These are phyloP conservation scores for Neoarthrinium moseri DNA, from an alignment of 2,329 filamentous ascomycete genomes.

Conservation along the genomic window DNA sequence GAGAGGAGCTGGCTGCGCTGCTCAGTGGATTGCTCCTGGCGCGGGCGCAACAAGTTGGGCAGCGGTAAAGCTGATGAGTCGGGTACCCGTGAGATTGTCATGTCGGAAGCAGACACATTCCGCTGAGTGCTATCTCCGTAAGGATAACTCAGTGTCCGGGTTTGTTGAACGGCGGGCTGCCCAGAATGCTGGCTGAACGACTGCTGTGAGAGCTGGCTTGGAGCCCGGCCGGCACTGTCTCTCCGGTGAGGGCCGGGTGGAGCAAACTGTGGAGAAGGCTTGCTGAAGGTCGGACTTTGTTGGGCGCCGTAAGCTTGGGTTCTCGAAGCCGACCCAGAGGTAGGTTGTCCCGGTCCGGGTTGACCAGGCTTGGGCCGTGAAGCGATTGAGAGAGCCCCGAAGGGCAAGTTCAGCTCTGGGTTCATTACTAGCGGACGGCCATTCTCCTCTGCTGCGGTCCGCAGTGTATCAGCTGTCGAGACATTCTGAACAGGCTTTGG, in stretches of 20 bases:
- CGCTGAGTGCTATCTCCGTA: slow-evolving; percentile 10
- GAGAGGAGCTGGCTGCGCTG: slow-evolving; percentile 10
- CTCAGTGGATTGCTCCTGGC: slow-evolving; percentile 28
- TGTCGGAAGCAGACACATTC: slow-evolving; percentile 19
- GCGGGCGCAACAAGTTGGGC: slow-evolving; percentile 26
- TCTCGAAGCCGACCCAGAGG: slow-evolving; percentile 14
- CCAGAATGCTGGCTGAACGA: not conserved
- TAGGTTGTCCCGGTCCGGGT: slow-evolving; percentile 18
- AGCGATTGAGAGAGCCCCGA: slow-evolving; percentile 36
- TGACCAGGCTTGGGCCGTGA: slow-evolving; percentile 26
- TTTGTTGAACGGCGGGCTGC: not conserved
- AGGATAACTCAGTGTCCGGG: slow-evolving; percentile 1
- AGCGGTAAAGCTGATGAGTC: slow-evolving; percentile 25
- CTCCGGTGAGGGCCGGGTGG: not conserved
- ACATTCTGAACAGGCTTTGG: slow-evolving; percentile 8
- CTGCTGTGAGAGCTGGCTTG: not conserved
- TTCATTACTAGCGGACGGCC: slow-evolving; percentile 31
- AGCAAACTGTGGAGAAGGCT: not conserved
- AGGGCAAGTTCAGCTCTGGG: slow-evolving; percentile 36
- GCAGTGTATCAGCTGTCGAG: slow-evolving; percentile 24
- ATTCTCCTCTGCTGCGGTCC: slow-evolving; percentile 25
- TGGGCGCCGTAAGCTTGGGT: not conserved
- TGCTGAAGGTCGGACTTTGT: not conserved
- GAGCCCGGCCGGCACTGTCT: not conserved
- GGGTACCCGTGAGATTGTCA: slow-evolving; percentile 24